phyloP scores from a whole-genome alignment of 208 protist genomes.

The Acanthamoeba triangularis region DNA sequence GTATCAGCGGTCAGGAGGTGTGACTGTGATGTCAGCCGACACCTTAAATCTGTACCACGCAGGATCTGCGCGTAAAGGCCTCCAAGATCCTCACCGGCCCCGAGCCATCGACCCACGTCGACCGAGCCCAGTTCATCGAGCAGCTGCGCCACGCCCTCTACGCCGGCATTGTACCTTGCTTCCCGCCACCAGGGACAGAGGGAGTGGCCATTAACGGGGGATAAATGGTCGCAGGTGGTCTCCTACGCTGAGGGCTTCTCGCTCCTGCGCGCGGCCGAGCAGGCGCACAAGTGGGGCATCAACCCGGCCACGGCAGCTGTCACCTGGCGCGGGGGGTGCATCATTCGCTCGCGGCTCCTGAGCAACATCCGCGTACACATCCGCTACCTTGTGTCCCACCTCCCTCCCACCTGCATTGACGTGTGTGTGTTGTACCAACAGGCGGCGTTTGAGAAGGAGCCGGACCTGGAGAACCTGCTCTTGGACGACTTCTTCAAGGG shows the following conservation, averaged over 20 bases:
- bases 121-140: constrained; percentile 84
- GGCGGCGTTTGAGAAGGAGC: constrained; percentile 90
- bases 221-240: not conserved
- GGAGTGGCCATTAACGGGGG: not conserved
- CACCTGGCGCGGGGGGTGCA: constrained; percentile 96
- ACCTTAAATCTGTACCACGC: not conserved
- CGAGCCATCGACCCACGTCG: constrained; percentile 68
- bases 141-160: constrained; percentile 91
- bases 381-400: not conserved
- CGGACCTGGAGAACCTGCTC: constrained; percentile 89
- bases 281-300: not conserved
- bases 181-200: not conserved
- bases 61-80: not conserved
- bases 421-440: not conserved
- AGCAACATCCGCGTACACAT: constrained; percentile 87
- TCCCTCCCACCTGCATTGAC: not conserved
- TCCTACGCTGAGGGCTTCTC: constrained; percentile 94
- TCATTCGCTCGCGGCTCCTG: constrained; percentile 94
- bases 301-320: constrained; percentile 86
- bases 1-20: constrained; percentile 12
- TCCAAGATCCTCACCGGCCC: constrained; percentile 22
- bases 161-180: constrained; percentile 86
- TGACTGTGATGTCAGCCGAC: not conserved
- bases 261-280: constrained; percentile 87
- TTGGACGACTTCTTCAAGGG: constrained; percentile 89